These are phyloP conservation scores for Diplodia intermedia DNA, from an alignment of 2,329 filamentous ascomycete species.

Conservation along the genomic window DNA sequence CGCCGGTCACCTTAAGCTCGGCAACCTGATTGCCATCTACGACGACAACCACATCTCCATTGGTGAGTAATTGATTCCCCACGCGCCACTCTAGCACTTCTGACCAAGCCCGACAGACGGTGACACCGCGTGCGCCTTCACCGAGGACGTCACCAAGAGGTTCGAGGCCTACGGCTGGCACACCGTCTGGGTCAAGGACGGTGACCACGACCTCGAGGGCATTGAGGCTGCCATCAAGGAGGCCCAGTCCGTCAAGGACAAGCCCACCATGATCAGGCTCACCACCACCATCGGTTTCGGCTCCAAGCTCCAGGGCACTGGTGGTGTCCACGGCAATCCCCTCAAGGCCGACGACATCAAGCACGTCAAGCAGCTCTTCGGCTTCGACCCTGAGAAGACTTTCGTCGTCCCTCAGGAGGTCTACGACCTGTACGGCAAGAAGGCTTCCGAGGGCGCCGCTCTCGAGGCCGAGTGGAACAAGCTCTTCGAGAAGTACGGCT, in stretches of 20 bases:
- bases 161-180: conserved; percentile 99
- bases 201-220: conserved; percentile 83
- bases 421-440: conserved; percentile 88
- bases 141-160: conserved; percentile 92
- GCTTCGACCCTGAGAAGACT: conserved; percentile 91
- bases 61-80: conserved; percentile 53
- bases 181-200: conserved; percentile 80
- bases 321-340: conserved; percentile 93
- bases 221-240: conserved; percentile 90
- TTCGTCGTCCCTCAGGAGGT: conserved; percentile 95
- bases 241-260: conserved; percentile 88
- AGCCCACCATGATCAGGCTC: conserved; percentile 96
- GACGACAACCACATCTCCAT: conserved; percentile 98
- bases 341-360: conserved; percentile 94
- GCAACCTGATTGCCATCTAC: conserved; percentile 95
- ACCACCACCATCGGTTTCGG: conserved; percentile 97
- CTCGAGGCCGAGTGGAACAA: conserved; percentile 95
- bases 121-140: conserved; percentile 95
- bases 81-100: neutral
- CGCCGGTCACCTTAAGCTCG: conserved; percentile 95
- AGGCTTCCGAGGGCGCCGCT: conserved; percentile 83
- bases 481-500: conserved; percentile 84
- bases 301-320: conserved; percentile 89
- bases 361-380: conserved; percentile 92
- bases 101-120: conserved; percentile 67